Evolutionary conservation across 352 stramenopile genomes (phyloP).

Genomic region (Pythium periplocum): DNA sequence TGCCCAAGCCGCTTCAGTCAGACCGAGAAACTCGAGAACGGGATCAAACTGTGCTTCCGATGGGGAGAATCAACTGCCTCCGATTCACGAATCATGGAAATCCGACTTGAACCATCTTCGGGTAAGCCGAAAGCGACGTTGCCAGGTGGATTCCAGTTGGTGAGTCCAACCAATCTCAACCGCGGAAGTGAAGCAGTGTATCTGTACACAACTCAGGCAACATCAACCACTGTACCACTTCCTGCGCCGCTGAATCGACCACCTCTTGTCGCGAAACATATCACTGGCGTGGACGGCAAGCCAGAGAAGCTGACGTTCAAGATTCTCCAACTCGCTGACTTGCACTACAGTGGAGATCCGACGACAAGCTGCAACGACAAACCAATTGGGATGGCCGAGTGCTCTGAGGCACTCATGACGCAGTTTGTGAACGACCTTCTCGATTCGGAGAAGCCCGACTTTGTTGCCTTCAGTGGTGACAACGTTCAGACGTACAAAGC

Average conservation of each 20-base stretch:
- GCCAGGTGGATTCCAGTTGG: background rate
- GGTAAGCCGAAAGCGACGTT: background rate
- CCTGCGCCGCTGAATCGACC: background rate
- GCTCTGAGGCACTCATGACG: slow-evolving; percentile 39
- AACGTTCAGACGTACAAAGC: slow-evolving; percentile 37
- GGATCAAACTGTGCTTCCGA: too few relatives aligned
- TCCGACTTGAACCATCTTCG: too few relatives aligned
- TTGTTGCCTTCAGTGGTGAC: slow-evolving; percentile 62
- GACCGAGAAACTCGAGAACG: too few relatives aligned
- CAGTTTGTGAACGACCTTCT: slow-evolving; percentile 52
- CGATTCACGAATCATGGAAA: too few relatives aligned
- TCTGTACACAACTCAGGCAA: background rate
- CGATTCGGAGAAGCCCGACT: slow-evolving; percentile 53
- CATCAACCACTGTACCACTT: too few relatives aligned
- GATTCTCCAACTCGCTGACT: slow-evolving; percentile 64
- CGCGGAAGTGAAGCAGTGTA: background rate
- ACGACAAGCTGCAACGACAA: slow-evolving; percentile 23
- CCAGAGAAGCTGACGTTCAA: slow-evolving; percentile 30
- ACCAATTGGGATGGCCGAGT: slow-evolving; percentile 14
- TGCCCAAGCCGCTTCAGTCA: too few relatives aligned
- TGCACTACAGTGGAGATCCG: slow-evolving; percentile 48
- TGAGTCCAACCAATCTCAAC: background rate
- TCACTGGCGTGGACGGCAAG: slow-evolving; percentile 8
- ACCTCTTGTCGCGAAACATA: slow-evolving; percentile 10
- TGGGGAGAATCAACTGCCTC: too few relatives aligned